Base-by-base conservation (phyloP, 768 basidiomycete genomes). In the Trametes cinnabarina region DNA sequence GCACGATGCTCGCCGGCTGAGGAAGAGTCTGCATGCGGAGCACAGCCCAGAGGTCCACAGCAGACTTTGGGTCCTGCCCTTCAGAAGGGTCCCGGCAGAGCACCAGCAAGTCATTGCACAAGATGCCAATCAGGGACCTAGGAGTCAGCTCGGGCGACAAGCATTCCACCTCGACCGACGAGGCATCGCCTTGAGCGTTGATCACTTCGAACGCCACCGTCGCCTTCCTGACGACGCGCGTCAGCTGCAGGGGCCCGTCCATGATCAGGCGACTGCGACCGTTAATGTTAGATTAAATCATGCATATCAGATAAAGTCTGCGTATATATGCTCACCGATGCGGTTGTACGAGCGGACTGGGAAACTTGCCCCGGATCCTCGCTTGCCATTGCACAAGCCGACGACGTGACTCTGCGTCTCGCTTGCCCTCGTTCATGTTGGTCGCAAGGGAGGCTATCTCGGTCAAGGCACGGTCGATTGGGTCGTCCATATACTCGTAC, bases 401-500 rank as follows among this genome's bases (percentile, higher is more conserved):
- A 44, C 87, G 82, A 20, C 97, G 81, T 1, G 92, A 94, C 74
- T 99, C 97, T 2, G 93, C 82, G 65, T 98, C 95, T 2, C 97
- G 85, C 72, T 98, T 98, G 61, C 94, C 93, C 74, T 99, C 97
- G 71, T 99, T 99, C 92, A 99, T 97, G 67, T 91, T 90, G 48
- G 85, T 92, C 3, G 97, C 94, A 48, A 98, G 74, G 12, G 84
- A 83, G 1, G 94, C 84, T 63, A 98, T 97, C 73, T 96, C 92
- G 19, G 84, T 77, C 42, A 97, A 73, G 6, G 95, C 95, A 55
- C 83, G 85, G 63, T 93, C 92, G 51, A 99, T 77, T 23, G 91
- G 84, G 67, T 95, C 92, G 61, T 90, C 89, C 69, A 84, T 76
- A 61, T 83, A 87, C 44, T 91, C 85, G 46, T 84, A 80, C 41